Evolutionary conservation across 352 stramenopile genomes (phyloP).

Genomic region (Phytophthora chlamydospora): DNA sequence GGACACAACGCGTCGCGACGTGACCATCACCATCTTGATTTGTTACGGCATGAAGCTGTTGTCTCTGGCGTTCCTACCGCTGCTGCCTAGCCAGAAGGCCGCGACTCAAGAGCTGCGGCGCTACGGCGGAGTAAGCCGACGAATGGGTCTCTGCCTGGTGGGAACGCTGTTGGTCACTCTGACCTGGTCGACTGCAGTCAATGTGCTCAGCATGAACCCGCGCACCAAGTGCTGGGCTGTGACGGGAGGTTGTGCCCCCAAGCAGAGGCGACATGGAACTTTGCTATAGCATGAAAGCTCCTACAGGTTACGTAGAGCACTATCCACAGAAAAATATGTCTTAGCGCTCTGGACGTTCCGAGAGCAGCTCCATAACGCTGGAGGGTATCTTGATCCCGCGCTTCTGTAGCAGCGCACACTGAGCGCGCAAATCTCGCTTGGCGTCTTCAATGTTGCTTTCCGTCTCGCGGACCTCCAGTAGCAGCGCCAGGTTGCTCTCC

Average conservation of each 20-base stretch:
- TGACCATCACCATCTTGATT: conserved; percentile 51
- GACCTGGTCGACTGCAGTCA: conserved; percentile 32
- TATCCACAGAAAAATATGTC: not conserved
- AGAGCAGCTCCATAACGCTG: conserved; percentile 41
- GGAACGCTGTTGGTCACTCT: conserved; percentile 25
- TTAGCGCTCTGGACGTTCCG: conserved; percentile 3
- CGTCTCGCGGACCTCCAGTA: conserved; percentile 58
- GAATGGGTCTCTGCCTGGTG: conserved; percentile 32
- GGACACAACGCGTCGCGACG: conserved; percentile 42
- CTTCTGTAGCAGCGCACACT: conserved; percentile 35
- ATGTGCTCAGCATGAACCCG: conserved; percentile 45
- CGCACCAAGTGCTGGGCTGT: conserved; percentile 48
- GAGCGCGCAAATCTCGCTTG: conserved; percentile 33
- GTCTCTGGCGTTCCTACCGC: conserved; percentile 42
- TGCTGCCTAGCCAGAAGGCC: conserved; percentile 46
- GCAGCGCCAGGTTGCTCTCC: conserved; percentile 54
- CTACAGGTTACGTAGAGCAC: not conserved
- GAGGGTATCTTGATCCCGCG: conserved; percentile 33
- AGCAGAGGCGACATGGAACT: not conserved
- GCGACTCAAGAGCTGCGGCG: conserved; percentile 41
- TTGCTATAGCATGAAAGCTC: no score
- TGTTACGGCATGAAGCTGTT: conserved; percentile 55
- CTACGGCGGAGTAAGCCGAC: conserved; percentile 25
- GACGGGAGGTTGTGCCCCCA: conserved; percentile 43
- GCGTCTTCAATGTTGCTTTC: conserved; percentile 45